Conservation (phyloP, 192 early-diverging fungal genomes). For the Coemansia sp. region DNA sequence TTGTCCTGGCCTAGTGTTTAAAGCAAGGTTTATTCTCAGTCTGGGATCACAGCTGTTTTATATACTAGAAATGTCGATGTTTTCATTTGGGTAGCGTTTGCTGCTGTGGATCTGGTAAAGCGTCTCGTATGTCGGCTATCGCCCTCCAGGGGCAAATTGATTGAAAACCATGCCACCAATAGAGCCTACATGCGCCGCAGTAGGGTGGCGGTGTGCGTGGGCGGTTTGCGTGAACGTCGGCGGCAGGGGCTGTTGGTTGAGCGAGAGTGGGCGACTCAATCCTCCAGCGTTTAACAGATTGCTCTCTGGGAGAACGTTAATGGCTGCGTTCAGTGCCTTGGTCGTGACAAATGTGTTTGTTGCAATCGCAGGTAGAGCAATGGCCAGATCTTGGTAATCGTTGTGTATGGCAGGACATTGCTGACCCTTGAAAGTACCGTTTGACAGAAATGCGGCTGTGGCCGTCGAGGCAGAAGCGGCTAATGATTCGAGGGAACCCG, state of each 20-base stretch:
- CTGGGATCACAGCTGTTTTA: too few relatives aligned
- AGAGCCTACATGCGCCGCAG: background rate
- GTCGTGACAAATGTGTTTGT: slow-evolving; percentile 40
- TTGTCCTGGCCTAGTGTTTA: too few relatives aligned
- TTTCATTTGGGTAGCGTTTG: background rate
- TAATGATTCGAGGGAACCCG: slow-evolving; percentile 4
- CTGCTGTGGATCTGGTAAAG: background rate
- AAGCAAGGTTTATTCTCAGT: too few relatives aligned
- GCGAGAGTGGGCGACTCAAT: background rate
- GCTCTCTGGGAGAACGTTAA: slow-evolving; percentile 13
- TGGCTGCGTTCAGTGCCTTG: slow-evolving; percentile 42
- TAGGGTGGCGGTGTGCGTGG: background rate
- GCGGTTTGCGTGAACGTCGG: too few relatives aligned
- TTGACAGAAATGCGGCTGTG: background rate
- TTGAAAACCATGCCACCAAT: slow-evolving; percentile 1
- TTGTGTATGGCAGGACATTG: background rate
- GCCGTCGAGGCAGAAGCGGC: background rate
- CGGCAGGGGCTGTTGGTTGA: background rate
- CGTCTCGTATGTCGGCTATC: background rate
- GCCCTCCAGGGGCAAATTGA: background rate
- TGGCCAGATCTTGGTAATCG: slow-evolving; percentile 1
- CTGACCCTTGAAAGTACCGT: background rate
- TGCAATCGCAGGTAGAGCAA: slow-evolving; percentile 22
- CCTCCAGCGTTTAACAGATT: background rate
- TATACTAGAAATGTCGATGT: too few relatives aligned